A percentile compares a stretch with the other conserved stretches of the same genome.
phyloP scores from a whole-genome alignment of 2,329 filamentous ascomycete genomes.

The Neospermospora avenae region DNA sequence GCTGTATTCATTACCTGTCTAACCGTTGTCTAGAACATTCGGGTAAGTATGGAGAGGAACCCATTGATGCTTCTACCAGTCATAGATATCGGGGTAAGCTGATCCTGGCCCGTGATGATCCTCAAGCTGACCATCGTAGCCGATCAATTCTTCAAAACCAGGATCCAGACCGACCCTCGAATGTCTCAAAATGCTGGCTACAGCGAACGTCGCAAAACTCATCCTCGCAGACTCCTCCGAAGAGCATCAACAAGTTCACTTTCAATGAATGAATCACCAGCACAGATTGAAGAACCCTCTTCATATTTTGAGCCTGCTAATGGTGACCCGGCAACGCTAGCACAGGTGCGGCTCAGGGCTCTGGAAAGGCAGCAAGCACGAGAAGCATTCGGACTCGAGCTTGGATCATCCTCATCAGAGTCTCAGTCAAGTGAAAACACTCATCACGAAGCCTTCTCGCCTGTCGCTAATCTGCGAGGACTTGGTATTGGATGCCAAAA shows the following conservation, averaged over 20 bases:
- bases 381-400: conserved; percentile 13
- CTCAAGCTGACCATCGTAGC: background rate
- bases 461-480: background rate
- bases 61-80: background rate
- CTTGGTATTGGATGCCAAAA: conserved; percentile 17
- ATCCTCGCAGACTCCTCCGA: background rate
- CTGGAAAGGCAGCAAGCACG: conserved; percentile 13
- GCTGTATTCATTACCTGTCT: background rate
- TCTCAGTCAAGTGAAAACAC: conserved; percentile 15
- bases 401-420: conserved; percentile 22
- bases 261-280: background rate
- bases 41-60: background rate
- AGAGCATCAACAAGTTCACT: background rate
- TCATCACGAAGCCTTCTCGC: background rate
- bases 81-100: conserved; percentile 6
- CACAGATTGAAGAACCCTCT: background rate
- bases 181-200: background rate
- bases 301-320: background rate
- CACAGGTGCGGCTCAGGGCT: conserved; percentile 13
- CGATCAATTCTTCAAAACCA: conserved; percentile 8
- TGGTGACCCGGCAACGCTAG: conserved; percentile 4
- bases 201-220: background rate
- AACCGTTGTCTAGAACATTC: background rate
- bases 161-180: background rate
- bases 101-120: background rate